Evolutionary conservation across 345 rosid species (phyloP), one percentile per base, ranked within the genome.

Genomic region (Passiflora organensis): DNA sequence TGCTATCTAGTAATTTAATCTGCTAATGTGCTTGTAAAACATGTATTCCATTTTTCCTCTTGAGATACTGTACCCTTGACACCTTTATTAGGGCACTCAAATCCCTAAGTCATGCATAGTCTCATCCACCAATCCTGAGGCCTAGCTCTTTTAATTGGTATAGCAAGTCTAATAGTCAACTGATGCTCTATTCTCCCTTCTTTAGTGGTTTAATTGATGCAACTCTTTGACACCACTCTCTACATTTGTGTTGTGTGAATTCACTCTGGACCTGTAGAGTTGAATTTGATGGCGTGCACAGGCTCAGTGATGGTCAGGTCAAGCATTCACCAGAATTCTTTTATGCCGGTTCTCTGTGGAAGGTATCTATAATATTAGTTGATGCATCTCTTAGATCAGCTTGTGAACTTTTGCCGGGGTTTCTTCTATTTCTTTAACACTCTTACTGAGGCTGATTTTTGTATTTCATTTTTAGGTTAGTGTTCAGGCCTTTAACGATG

Each of bases 331-430:
- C 81, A 41, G 96, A 93, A 69, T 75, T 78, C 62, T 93, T 93
- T 59, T 93, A 84, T 69, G 96, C 95, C 18, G 99, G 99, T 68
- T 93, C 99, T 53, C 66, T 89, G 70, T 93, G 96, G 99, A 89
- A 93, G 99, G 98, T 87, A 76, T 56, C n/a, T 51, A 55, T 71
- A 44, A 32, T 37, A 51, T 52, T 34, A 42, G 44, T 46, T 16
- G 1, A 15, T 36, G 39, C 28, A 18, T n/a, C 32, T 14, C 42
- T 13, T 50, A 21, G 17, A 55, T 13, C 13, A 60, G 43, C 34
- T 53, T 50, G 28, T n/a, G 47, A 17, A 24, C 5, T 22, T 56
- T 21, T 44, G 1, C 2, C 5, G 25, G 48, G 24, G 4, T 42
- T 19, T 55, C 54, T 50, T 50, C 54, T 28, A 32, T 38, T 14